Evolutionary conservation across 1,139 yeast species (phyloP).

Genomic region (Nadsonia commutata): DNA sequence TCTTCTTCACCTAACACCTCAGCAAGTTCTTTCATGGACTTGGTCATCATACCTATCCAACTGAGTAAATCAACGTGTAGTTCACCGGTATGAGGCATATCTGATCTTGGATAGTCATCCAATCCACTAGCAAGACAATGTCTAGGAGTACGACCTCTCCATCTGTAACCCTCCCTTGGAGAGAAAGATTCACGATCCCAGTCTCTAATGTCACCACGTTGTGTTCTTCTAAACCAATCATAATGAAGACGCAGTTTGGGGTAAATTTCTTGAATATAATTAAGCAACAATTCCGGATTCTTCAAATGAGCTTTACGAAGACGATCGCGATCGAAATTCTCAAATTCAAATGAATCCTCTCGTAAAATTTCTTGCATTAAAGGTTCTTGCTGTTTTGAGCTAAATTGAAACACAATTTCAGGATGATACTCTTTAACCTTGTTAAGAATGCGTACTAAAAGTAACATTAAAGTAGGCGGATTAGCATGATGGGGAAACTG

Average conservation of each 20-base stretch:
- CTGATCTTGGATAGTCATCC: constrained; percentile 88
- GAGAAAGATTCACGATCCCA: constrained; percentile 47
- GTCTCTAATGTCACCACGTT: constrained; percentile 58
- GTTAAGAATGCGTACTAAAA: constrained; percentile 53
- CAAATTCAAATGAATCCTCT: constrained; percentile 1
- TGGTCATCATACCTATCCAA: constrained; percentile 91
- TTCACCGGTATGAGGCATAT: constrained; percentile 74
- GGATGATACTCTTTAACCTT: constrained; percentile 21
- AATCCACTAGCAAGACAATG: constrained; percentile 89
- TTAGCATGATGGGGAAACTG: constrained; percentile 89
- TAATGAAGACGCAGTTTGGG: constrained; percentile 68
- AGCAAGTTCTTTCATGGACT: constrained; percentile 66
- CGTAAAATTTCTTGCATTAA: constrained; percentile 1
- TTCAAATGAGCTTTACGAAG: constrained; percentile 37
- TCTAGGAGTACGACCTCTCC: constrained; percentile 82
- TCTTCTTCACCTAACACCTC: constrained; percentile 40
- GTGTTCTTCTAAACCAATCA: constrained; percentile 76
- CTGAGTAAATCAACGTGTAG: constrained; percentile 76
- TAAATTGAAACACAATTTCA: neutral
- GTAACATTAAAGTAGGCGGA: constrained; percentile 86
- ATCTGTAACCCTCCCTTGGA: constrained; percentile 57
- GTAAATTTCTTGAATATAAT: constrained; percentile 52
- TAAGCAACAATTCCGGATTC: constrained; percentile 45
- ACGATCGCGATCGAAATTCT: neutral
- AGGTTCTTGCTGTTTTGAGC: neutral